phyloP scores from a whole-genome alignment of 306 rosid genomes.

The Citrullus amarus region DNA sequence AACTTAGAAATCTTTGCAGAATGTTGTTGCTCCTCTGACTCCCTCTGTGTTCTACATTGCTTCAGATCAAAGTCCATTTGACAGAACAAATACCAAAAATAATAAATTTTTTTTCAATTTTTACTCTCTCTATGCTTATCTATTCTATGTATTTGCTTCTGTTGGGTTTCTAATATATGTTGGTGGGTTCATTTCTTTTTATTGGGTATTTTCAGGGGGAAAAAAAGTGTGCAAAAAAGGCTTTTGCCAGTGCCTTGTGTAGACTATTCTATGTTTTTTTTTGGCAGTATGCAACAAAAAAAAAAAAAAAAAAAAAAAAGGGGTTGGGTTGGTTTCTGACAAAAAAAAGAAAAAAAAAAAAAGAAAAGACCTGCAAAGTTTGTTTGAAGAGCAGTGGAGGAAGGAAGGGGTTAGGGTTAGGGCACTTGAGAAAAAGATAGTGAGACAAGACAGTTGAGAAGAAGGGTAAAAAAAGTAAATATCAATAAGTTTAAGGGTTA shows the following conservation, averaged over 20 bases:
- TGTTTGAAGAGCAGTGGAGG: conserved; percentile 38
- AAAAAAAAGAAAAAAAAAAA: background rate
- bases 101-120: no score
- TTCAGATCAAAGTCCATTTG: conserved; percentile 73
- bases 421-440: conserved; percentile 80
- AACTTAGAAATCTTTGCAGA: conserved; percentile 81
- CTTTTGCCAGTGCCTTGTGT: conserved; percentile 22
- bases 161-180: background rate
- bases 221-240: background rate
- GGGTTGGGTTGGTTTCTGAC: conserved; percentile 30
- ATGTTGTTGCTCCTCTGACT: conserved; percentile 63
- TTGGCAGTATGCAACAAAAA: background rate
- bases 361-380: conserved; percentile 60
- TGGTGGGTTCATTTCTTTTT: conserved; percentile 9
- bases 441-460: conserved; percentile 78
- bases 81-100: background rate
- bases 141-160: background rate
- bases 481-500: no score
- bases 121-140: no score
- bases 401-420: conserved; percentile 2
- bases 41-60: conserved; percentile 81
- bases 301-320: background rate
- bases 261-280: background rate
- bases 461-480: background rate
- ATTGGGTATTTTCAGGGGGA: conserved; percentile 25